Conservation (phyloP, 805 yeast species). For the Metschnikowia cubensis region DNA sequence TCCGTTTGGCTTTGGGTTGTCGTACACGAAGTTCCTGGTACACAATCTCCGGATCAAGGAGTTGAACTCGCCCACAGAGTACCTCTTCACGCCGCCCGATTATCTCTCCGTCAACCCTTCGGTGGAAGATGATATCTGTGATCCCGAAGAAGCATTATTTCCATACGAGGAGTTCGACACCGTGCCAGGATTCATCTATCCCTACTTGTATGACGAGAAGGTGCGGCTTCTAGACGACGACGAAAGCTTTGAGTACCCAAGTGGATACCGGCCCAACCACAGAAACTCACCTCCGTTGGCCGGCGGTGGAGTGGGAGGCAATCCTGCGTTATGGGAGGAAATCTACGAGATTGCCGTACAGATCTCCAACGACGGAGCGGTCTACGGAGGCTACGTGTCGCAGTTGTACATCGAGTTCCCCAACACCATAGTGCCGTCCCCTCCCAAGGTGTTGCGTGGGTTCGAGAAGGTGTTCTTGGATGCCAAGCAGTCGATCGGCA, state of each 20-base stretch:
- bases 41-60: conserved; percentile 37
- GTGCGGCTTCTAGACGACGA: conserved; percentile 32
- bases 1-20: conserved; percentile 61
- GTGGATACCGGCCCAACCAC: conserved; percentile 34
- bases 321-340: conserved; percentile 55
- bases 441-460: conserved; percentile 52
- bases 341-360: conserved; percentile 43
- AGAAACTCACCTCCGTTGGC: conserved; percentile 35
- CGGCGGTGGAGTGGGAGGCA: conserved; percentile 57
- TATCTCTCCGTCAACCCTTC: conserved; percentile 41
- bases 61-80: conserved; percentile 41
- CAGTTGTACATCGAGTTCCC: conserved; percentile 55
- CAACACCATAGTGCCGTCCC: conserved; percentile 44
- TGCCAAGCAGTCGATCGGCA: conserved; percentile 35
- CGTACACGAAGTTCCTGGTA: conserved; percentile 45
- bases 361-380: conserved; percentile 46
- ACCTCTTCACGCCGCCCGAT: conserved; percentile 44
- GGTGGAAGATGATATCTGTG: conserved; percentile 46
- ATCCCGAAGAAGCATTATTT: conserved; percentile 52
- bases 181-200: conserved; percentile 54
- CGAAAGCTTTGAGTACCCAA: conserved; percentile 37
- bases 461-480: conserved; percentile 50
- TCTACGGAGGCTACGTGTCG: conserved; percentile 46
- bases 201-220: conserved; percentile 43
- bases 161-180: conserved; percentile 51